Percentiles rank a stretch among this genome's conserved stretches.
phyloP scores from a whole-genome alignment of 192 early-diverging fungal genomes.

The Coemansia sp. region DNA sequence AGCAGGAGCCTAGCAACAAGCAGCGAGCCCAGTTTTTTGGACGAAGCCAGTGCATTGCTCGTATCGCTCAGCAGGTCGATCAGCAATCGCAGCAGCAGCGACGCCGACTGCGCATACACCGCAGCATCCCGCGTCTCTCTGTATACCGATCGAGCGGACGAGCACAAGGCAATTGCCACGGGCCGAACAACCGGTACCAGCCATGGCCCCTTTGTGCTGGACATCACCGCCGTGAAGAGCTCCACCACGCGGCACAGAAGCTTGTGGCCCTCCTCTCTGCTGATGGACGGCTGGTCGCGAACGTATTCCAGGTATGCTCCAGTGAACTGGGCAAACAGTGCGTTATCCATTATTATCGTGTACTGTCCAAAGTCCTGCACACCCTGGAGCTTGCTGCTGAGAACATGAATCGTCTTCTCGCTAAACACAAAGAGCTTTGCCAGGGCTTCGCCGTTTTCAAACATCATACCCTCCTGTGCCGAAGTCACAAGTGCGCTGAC shows the following conservation, averaged over 20 bases:
- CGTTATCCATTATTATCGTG: constrained; percentile 20
- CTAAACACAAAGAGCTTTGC: constrained; percentile 46
- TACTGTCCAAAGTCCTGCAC: constrained; percentile 40
- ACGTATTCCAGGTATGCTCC: constrained; percentile 38
- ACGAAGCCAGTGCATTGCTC: constrained; percentile 19
- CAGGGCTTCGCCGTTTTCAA: constrained; percentile 32
- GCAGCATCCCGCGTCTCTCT: constrained; percentile 14
- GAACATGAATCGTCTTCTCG: constrained; percentile 11
- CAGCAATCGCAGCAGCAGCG: constrained; percentile 32
- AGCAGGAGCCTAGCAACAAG: constrained; percentile 39
- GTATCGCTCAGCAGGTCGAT: constrained; percentile 36
- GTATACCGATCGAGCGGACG: constrained; percentile 21
- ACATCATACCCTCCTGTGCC: constrained; percentile 34
- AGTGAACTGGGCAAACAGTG: constrained; percentile 30
- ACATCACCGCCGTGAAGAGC: constrained; percentile 23
- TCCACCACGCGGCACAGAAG: constrained; percentile 27
- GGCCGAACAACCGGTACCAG: constrained; percentile 33
- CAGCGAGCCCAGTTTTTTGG: constrained; percentile 30
- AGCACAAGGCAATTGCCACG: constrained; percentile 30
- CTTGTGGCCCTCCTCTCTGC: constrained; percentile 13
- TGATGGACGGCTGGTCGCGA: constrained; percentile 18
- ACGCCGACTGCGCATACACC: constrained; percentile 39
- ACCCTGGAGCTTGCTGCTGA: constrained; percentile 19
- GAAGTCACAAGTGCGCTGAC: constrained; percentile 41
- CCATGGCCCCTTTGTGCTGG: constrained; percentile 26